Base-by-base conservation (phyloP, 2,329 filamentous ascomycete genomes). In the Leptoxyphium fumago region DNA sequence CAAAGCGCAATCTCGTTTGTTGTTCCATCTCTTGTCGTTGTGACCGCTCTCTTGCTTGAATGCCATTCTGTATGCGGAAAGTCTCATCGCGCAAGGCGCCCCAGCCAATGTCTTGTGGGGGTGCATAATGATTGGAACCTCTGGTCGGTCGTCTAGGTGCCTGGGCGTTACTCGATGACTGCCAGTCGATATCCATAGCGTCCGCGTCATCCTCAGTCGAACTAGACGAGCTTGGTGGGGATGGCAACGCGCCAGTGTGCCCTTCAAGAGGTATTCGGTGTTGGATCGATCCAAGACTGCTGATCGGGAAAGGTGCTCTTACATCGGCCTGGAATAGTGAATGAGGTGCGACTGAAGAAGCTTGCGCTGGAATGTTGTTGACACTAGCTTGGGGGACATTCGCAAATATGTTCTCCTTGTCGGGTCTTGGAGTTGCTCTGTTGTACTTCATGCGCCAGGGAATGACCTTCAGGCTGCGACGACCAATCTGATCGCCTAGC, bases 151-250 rank as follows among this genome's bases (percentile, higher is more conserved):
- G 38, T 17, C 18, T 8, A 29, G 2, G 39, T n/a, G 14, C 18
- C n/a, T 26, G 29, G 42, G 39, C 45, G 30, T 45, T 36, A 29
- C 40, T 44, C 44, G 52, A 45, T 40, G 50, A 46, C 8, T 55
- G 34, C 1, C 80, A 79, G 2, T 78, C 74, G 77, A 82, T 85
- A 55, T 87, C 83, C 83, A 88, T 87, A 44, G 73, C 72, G 34
- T 81, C 74, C 1, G 65, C 66, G 45, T 54, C 47, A 18, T 59
- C 53, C 2, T 54, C 54, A 26, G 55, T 51, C 45, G 43, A 50
- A 46, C 48, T 50, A 3, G 21, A 26, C 43, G 46, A 55, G 46
- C 18, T 42, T 38, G 47, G 49, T 30, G 52, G 46, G 10, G 52
- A 50, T 29, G 48, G 52, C 28, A 43, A 48, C 17, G 45, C 45